Conservation (phyloP, 129 eudicot species). For the Lonicera japonica region DNA sequence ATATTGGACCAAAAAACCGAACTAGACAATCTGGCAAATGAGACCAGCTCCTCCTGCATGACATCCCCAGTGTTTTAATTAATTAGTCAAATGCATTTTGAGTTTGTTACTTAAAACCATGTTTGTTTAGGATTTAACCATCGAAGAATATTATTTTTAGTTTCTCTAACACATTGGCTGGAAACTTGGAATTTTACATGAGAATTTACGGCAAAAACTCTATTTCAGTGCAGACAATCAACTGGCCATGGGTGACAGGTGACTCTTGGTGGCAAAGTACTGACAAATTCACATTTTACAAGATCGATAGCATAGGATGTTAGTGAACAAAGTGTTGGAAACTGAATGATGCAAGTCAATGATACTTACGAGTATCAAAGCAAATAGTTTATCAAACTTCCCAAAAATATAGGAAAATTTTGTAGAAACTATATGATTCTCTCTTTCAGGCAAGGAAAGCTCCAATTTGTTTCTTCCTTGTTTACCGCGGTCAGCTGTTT, state of each 20-base stretch:
- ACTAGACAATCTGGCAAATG: constrained; percentile 46
- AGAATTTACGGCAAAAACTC: too few relatives aligned
- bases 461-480: constrained; percentile 19
- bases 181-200: too few relatives aligned
- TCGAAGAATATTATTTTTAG: too few relatives aligned
- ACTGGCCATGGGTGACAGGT: too few relatives aligned
- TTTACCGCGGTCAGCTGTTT: constrained; percentile 15
- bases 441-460: constrained; percentile 16
- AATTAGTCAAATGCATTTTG: constrained; percentile 5
- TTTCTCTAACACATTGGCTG: too few relatives aligned
- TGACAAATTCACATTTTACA: too few relatives aligned
- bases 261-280: too few relatives aligned
- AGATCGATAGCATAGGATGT: not conserved
- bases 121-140: too few relatives aligned
- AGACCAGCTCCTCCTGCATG: constrained; percentile 55
- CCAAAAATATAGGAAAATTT: constrained; percentile 27
- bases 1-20: constrained; percentile 57
- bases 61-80: not conserved
- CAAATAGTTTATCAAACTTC: constrained; percentile 35
- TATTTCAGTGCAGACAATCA: too few relatives aligned
- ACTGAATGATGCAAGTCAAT: not conserved
- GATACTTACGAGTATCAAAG: constrained; percentile 50
- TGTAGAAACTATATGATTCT: constrained; percentile 12
- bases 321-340: not conserved
- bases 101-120: not conserved